Conservation (phyloP, 140 eudicot genomes). For the Bidens hawaiensis region DNA sequence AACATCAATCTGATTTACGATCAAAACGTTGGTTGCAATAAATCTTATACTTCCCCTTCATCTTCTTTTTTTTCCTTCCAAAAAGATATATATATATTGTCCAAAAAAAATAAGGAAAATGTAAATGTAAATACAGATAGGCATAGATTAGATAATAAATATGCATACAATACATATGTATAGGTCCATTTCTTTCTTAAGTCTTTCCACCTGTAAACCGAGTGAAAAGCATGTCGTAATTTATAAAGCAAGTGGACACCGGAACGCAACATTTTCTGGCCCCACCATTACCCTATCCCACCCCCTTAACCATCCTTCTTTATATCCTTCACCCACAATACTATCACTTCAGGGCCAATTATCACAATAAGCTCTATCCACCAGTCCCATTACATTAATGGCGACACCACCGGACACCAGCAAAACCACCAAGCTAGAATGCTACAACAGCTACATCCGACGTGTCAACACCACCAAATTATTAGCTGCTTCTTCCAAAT, state of each 20-base stretch:
- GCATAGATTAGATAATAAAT: no score
- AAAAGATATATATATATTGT: no score
- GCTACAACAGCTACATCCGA: constrained; percentile 79
- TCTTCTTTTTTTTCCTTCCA: not conserved
- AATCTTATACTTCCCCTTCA: not conserved
- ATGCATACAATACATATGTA: no score
- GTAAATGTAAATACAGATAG: not conserved
- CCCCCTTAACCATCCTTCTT: constrained; percentile 11
- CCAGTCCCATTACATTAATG: no score
- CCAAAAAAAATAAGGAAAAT: not conserved
- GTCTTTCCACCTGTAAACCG: constrained; percentile 47
- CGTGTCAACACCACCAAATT: constrained; percentile 87
- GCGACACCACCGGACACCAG: constrained; percentile 60
- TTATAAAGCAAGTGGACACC: constrained; percentile 44
- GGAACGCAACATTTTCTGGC: constrained; percentile 28
- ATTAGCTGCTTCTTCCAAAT: constrained; percentile 77
- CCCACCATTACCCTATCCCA: no score
- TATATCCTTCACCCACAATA: constrained; percentile 25
- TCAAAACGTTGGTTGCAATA: not conserved
- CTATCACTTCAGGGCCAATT: constrained; percentile 33
- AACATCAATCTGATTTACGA: not conserved
- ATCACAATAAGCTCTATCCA: constrained; percentile 19
- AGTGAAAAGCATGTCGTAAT: constrained; percentile 46
- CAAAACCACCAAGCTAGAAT: constrained; percentile 80
- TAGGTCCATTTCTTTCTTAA: not conserved